Evolutionary conservation across 2,329 filamentous ascomycete species (phyloP).

Genomic region (Colletotrichum cuscutae): DNA sequence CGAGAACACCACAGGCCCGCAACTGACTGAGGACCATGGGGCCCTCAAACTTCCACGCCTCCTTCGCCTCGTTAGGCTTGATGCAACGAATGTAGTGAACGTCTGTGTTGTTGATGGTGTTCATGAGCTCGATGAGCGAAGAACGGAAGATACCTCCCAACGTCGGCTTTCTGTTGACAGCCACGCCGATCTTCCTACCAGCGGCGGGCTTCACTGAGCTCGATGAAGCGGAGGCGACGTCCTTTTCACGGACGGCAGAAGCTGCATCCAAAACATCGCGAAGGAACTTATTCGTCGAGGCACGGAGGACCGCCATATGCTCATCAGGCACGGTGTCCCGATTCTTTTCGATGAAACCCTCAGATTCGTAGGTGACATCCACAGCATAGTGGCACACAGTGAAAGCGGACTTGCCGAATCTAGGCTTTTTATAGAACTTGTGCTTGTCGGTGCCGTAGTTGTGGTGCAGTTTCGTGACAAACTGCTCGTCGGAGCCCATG

Average conservation of each 20-base stretch:
- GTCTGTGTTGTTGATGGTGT: conserved; percentile 96
- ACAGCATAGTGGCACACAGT: conserved; percentile 98
- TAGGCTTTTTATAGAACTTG: conserved; percentile 97
- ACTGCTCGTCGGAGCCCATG: conserved; percentile 97
- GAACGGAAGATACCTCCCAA: conserved; percentile 99
- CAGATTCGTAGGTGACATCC: conserved; percentile 98
- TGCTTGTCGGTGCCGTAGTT: conserved; percentile 92
- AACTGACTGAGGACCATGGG: conserved; percentile 98
- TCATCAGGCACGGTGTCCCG: conserved; percentile 98
- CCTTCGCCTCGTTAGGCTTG: conserved; percentile 97
- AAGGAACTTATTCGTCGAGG: conserved; percentile 87
- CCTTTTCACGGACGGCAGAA: conserved; percentile 89
- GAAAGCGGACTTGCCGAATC: conserved; percentile 97
- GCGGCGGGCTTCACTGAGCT: conserved; percentile 82
- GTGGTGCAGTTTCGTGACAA: conserved; percentile 94
- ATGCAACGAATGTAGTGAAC: conserved; percentile 99
- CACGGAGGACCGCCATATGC: conserved; percentile 91
- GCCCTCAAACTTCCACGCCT: conserved; percentile 97
- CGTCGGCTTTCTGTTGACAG: conserved; percentile 95
- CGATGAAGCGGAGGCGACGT: conserved; percentile 71
- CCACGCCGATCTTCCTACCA: conserved; percentile 88
- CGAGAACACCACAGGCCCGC: conserved; percentile 96
- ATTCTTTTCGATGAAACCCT: conserved; percentile 99
- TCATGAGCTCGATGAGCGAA: conserved; percentile 97
- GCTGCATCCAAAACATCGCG: conserved; percentile 86